Conservation (phyloP, 208 protist genomes). For the Trypanosoma congolense region DNA sequence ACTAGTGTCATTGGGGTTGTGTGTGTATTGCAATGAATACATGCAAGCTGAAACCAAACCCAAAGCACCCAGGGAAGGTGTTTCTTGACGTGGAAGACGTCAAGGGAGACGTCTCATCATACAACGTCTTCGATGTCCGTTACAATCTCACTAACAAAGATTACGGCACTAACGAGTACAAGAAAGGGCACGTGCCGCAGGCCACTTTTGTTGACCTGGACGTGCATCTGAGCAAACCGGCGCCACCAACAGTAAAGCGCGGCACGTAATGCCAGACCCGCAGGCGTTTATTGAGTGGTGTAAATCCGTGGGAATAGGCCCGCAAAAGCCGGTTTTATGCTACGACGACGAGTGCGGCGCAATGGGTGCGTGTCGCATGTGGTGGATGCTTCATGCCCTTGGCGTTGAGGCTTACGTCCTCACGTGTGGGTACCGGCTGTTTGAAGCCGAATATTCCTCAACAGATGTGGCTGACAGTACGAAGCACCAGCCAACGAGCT, state of each 20-base stretch:
- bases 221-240: slow-evolving; percentile 30
- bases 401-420: slow-evolving; percentile 80
- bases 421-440: slow-evolving; percentile 66
- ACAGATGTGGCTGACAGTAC: slow-evolving; percentile 28
- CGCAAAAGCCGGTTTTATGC: slow-evolving; percentile 52
- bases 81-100: slow-evolving; percentile 52
- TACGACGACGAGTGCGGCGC: slow-evolving; percentile 80
- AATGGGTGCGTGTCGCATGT: slow-evolving; percentile 72
- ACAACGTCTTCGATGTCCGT: slow-evolving; percentile 71
- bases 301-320: slow-evolving; percentile 34
- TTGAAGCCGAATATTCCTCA: slow-evolving; percentile 30
- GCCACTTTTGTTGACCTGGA: slow-evolving; percentile 56
- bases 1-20: neutral
- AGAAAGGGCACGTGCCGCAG: slow-evolving; percentile 39
- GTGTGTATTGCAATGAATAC: neutral
- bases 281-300: slow-evolving; percentile 64
- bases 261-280: slow-evolving; percentile 56
- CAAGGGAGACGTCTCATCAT: slow-evolving; percentile 28
- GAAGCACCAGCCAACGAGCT: slow-evolving; percentile 8
- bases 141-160: slow-evolving; percentile 48
- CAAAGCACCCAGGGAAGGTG: slow-evolving; percentile 31
- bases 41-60: no score
- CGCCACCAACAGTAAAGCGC: slow-evolving; percentile 21
- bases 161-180: slow-evolving; percentile 38
- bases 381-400: slow-evolving; percentile 83